Percentiles rank a stretch among this genome's conserved stretches.
phyloP scores from a whole-genome alignment of 202 grass and related monocot genomes.

The Panicum virgatum region DNA sequence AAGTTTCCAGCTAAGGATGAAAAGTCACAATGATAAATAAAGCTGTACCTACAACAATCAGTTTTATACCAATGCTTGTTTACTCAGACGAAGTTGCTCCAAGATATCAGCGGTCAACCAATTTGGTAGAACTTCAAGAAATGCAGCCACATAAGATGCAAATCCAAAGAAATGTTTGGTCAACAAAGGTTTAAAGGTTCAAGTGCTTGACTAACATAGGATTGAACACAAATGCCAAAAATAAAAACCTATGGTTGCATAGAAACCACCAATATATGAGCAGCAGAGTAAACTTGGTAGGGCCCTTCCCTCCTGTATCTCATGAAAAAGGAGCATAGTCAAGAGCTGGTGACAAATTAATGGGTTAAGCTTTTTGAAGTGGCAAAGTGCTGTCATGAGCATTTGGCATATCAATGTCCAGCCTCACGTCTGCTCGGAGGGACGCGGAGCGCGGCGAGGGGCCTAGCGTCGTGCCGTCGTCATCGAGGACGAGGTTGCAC shows the following conservation, averaged over 20 bases:
- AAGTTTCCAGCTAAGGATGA: conserved; percentile 5
- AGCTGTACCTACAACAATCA: conserved; percentile 77
- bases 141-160: conserved; percentile 63
- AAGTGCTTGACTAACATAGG: neutral
- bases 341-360: no score
- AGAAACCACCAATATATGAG: conserved; percentile 19
- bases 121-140: conserved; percentile 97
- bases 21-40: conserved; percentile 13
- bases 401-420: conserved; percentile 6
- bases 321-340: conserved; percentile 13
- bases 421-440: neutral
- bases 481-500: no score
- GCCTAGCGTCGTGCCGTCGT: no score
- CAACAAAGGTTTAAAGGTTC: conserved; percentile 2
- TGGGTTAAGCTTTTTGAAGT: conserved; percentile 4
- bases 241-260: neutral
- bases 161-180: conserved; percentile 16
- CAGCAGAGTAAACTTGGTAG: conserved; percentile 25
- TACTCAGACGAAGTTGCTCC: conserved; percentile 96
- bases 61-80: conserved; percentile 78
- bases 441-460: no score
- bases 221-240: conserved; percentile 17
- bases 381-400: conserved; percentile 4
- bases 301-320: neutral
- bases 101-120: conserved; percentile 86